Base-by-base conservation (phyloP, 768 basidiomycete species). In the Calocera viscosa region DNA sequence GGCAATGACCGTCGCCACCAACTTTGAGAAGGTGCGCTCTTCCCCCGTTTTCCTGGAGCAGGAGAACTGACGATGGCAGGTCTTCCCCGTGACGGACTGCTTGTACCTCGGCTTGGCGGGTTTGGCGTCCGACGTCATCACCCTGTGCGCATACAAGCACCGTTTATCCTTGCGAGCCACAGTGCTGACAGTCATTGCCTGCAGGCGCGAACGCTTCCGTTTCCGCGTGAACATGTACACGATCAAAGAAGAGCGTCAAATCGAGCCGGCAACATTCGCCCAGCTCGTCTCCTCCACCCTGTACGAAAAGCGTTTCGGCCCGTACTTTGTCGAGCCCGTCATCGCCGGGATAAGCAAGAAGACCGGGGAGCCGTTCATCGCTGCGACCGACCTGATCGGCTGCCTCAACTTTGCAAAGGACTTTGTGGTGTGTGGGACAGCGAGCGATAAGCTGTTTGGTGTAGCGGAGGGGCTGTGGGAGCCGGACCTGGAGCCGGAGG, bases 391-490 rank as follows among this genome's bases (percentile, higher is more conserved):
- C 79, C 81, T 94, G 71, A 94, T 95, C 72, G 92, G 92, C 35
- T 94, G 92, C 76, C 79, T 94, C 66, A 93, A 92, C 78, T 90
- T 91, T 72, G 91, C 92, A 24, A 93, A 94, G 77, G 96, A 98
- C 77, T 99, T 99, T 72, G 92, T 94, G 67, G 96, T 97, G 12
- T 86, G 91, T 10, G 96, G 96, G 35, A 93, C 93, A 0, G 95
- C 96, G 24, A 87, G 87, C 73, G 81, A 86, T 69, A 97, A 97
- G 79, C 78, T 99, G 70, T 96, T 87, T 72, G 96, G 96, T 88
- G 87, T 95, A 65, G 96, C 96, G 43, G 96, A 99, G 77, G 93
- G 94, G 1, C 82, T 99, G 33, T 99, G 96, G 96, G 96, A 99
- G 77, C 94, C 95, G 10, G 91, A 94, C 76, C 80, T 99, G 75